Conservation (phyloP, 148 eudicot genomes). For the Rhododendron henanense region DNA sequence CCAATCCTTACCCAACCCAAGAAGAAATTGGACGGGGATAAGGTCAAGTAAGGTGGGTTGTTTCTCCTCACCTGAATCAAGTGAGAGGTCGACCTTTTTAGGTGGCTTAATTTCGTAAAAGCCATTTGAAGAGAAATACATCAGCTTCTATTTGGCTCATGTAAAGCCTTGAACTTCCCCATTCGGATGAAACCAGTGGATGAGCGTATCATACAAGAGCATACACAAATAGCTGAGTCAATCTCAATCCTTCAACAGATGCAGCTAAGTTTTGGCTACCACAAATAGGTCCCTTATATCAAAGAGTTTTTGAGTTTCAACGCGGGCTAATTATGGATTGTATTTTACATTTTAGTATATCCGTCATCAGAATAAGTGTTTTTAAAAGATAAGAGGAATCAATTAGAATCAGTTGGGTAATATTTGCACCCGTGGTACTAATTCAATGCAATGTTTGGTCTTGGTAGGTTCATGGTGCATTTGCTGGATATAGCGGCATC, state of each 20-base stretch:
- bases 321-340: neutral
- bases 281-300: neutral
- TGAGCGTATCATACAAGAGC: neutral
- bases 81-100: neutral
- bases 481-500: slow-evolving; percentile 97
- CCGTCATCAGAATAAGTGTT: neutral
- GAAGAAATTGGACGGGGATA: neutral
- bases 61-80: neutral
- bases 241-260: neutral
- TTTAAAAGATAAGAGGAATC: neutral
- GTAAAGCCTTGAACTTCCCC: neutral
- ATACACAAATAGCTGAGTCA: neutral
- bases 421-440: no score
- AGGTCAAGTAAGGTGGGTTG: neutral
- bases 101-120: neutral
- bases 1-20: no score
- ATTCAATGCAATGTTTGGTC: slow-evolving; percentile 9
- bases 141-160: neutral
- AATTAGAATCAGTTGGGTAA: neutral
- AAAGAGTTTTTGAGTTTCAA: neutral
- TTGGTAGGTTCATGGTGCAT: slow-evolving; percentile 98
- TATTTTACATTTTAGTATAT: neutral
- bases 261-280: neutral
- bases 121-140: neutral
- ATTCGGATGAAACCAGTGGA: neutral